These are phyloP conservation scores for Taiozyma sp. DNA, from an alignment of 1,139 yeast genomes.

Conservation along the genomic window DNA sequence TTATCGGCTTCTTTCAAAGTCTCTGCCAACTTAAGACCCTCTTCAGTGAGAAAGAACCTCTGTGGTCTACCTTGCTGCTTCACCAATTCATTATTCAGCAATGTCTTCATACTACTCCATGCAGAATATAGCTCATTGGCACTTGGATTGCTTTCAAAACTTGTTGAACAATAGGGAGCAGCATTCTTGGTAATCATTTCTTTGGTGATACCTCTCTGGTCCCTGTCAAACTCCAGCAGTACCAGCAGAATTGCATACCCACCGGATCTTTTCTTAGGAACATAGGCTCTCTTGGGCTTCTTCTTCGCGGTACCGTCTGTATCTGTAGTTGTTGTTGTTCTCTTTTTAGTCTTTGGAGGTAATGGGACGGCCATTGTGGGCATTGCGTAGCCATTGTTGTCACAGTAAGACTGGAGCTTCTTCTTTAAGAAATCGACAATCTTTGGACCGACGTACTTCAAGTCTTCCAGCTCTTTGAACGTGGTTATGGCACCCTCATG, in stretches of 20 bases:
- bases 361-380: conserved; percentile 1
- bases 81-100: conserved; percentile 61
- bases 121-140: conserved; percentile 68
- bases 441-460: conserved; percentile 9
- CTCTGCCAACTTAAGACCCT: conserved; percentile 62
- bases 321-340: neutral
- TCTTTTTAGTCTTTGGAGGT: conserved; percentile 1
- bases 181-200: conserved; percentile 57
- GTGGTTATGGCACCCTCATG: conserved; percentile 3
- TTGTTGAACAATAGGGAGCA: conserved; percentile 54
- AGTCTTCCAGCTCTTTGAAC: conserved; percentile 8
- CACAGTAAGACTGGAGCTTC: conserved; percentile 7
- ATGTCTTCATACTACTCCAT: conserved; percentile 68
- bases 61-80: conserved; percentile 55
- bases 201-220: conserved; percentile 51
- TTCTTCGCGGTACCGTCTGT: conserved; percentile 19
- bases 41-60: conserved; percentile 64
- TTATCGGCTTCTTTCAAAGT: conserved; percentile 45
- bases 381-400: conserved; percentile 10
- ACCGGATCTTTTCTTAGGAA: conserved; percentile 80
- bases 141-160: conserved; percentile 61
- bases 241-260: conserved; percentile 81
- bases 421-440: conserved; percentile 5
- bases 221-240: conserved; percentile 48
- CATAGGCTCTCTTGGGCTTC: conserved; percentile 39